These are phyloP conservation scores for Eimeria nieschulzi DNA, from an alignment of 169 alveolate species.

Conservation along the genomic window DNA sequence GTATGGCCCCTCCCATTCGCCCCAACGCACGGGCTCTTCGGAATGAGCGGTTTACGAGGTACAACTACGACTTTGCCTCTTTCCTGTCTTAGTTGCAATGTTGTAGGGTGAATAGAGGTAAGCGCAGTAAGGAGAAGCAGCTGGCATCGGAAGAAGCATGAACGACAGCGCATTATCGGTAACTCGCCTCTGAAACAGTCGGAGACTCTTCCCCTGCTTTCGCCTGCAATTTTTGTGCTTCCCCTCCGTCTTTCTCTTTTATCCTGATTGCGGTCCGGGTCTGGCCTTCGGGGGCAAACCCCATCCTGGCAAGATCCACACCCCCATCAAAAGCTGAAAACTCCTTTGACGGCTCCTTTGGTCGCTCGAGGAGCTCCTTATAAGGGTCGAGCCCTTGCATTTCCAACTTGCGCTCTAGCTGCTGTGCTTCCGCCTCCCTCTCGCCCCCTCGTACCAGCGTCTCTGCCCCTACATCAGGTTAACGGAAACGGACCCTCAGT, in stretches of 20 bases:
- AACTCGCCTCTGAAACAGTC: slow-evolving; percentile 40
- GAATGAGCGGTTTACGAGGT: too few species aligned
- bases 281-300: slow-evolving; percentile 54
- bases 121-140: too few species aligned
- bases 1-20: too few species aligned
- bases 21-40: too few species aligned
- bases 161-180: neutral
- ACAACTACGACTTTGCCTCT: too few species aligned
- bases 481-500: too few species aligned
- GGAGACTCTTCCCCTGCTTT: slow-evolving; percentile 17
- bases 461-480: slow-evolving; percentile 18
- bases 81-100: too few species aligned
- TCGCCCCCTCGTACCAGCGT: slow-evolving; percentile 26
- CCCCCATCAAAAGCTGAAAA: slow-evolving; percentile 60
- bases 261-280: neutral
- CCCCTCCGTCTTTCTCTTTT: slow-evolving; percentile 8
- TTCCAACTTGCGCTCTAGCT: slow-evolving; percentile 31
- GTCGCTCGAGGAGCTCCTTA: slow-evolving; percentile 57
- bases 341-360: slow-evolving; percentile 29
- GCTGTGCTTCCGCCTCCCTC: slow-evolving; percentile 11
- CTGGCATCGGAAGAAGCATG: too few species aligned
- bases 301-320: slow-evolving; percentile 66
- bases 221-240: neutral
- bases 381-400: slow-evolving; percentile 19
- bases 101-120: too few species aligned